These are phyloP conservation scores for Coemansia sp. DNA, from an alignment of 192 early-diverging fungal genomes.

Conservation along the genomic window DNA sequence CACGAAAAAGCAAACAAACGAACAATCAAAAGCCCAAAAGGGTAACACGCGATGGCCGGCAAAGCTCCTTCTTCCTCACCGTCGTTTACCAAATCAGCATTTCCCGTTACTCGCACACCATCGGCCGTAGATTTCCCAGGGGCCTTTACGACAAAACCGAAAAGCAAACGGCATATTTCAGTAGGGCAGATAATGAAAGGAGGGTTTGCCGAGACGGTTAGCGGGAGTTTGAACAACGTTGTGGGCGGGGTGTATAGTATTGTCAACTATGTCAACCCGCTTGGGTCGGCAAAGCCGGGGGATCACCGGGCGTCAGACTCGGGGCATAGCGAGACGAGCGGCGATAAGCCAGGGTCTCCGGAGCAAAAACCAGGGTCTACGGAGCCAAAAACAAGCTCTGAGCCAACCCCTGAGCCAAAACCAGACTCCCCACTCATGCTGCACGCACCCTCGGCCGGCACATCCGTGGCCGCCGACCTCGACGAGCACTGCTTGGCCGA, in stretches of 20 bases:
- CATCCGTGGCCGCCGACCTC: slow-evolving; percentile 47
- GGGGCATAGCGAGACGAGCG: slow-evolving; percentile 2
- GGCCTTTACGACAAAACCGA: slow-evolving; percentile 40
- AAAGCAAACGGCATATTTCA: slow-evolving; percentile 1
- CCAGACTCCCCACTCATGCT: slow-evolving; percentile 19
- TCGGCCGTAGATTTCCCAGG: slow-evolving; percentile 45
- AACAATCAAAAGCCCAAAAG: background rate
- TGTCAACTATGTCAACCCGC: slow-evolving; percentile 50
- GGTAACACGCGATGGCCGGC: background rate
- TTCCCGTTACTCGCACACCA: slow-evolving; percentile 22
- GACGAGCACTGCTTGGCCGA: slow-evolving; percentile 51
- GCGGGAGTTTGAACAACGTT: slow-evolving; percentile 44
- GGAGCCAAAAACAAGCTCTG: no score
- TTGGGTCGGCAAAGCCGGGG: slow-evolving; percentile 5
- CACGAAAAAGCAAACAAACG: background rate
- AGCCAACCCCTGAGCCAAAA: no score
- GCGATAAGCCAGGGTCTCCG: background rate
- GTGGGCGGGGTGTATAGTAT: slow-evolving; percentile 46
- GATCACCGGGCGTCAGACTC: background rate
- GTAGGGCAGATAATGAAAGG: slow-evolving; percentile 25
- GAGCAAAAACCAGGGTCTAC: no score
- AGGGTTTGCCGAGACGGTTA: slow-evolving; percentile 40
- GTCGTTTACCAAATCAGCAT: background rate
- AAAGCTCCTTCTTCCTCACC: slow-evolving; percentile 4
- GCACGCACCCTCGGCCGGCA: slow-evolving; percentile 41